These are phyloP conservation scores for Fraxinus floribunda DNA, from an alignment of 305 asterid genomes.

Conservation along the genomic window DNA sequence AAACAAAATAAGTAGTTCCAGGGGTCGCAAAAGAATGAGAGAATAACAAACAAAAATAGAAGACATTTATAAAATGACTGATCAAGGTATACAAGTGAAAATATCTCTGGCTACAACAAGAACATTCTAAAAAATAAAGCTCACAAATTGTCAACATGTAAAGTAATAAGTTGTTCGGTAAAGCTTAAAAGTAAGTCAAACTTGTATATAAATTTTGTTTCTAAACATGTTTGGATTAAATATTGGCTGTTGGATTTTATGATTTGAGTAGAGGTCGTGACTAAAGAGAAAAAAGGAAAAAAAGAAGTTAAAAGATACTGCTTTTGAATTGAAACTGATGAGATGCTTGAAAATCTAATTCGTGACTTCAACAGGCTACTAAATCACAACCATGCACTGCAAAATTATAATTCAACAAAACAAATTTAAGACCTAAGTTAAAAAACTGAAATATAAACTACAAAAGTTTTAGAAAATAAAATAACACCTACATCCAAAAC, in stretches of 20 bases:
- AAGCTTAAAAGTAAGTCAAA: neutral
- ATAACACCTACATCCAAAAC: neutral
- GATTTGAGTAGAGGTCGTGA: neutral
- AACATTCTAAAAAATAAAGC: neutral
- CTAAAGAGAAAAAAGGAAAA: neutral
- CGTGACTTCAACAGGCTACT: neutral
- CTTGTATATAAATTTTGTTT: neutral
- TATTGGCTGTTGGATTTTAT: neutral
- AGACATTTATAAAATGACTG: constrained; percentile 15
- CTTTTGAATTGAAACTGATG: neutral
- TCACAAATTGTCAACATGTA: neutral
- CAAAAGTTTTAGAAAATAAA: neutral
- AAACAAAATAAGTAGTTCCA: neutral
- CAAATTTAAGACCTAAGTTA: neutral
- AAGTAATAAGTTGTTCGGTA: neutral
- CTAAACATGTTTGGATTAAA: neutral
- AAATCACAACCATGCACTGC: neutral
- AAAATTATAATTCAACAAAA: neutral
- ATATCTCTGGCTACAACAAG: neutral
- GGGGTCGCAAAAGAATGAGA: constrained; percentile 29
- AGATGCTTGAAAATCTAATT: neutral
- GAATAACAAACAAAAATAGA: constrained; percentile 18
- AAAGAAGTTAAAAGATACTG: neutral
- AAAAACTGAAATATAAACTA: neutral
- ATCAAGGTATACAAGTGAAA: neutral